phyloP scores from a whole-genome alignment of 805 yeast genomes.

The Sporopachydermia lactativora region DNA sequence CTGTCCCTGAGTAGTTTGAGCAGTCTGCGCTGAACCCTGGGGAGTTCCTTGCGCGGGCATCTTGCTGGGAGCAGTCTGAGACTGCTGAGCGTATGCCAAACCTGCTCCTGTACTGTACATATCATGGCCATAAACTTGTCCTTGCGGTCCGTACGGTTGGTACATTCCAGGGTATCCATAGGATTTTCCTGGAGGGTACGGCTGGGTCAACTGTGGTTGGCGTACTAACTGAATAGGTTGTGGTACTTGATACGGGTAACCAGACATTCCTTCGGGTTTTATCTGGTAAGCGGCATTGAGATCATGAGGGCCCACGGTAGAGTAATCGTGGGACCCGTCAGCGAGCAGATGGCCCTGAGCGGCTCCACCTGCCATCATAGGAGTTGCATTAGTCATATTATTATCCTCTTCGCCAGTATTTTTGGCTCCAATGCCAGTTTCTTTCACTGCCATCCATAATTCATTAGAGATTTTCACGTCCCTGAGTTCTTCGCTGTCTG shows the following conservation, averaged over 20 bases:
- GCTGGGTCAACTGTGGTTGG: background rate
- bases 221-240: background rate
- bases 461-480: slow-evolving; percentile 32
- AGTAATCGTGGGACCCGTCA: background rate
- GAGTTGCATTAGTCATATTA: slow-evolving; percentile 31
- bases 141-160: background rate
- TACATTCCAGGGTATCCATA: background rate
- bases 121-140: background rate
- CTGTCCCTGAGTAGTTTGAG: background rate
- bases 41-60: background rate
- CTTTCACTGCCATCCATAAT: slow-evolving; percentile 42
- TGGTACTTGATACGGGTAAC: background rate
- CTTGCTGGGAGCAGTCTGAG: background rate
- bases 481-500: slow-evolving; percentile 34
- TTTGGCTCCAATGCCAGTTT: slow-evolving; percentile 36
- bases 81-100: background rate
- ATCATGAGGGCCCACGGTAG: slow-evolving; percentile 1
- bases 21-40: background rate
- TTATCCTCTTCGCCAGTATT: slow-evolving; percentile 53
- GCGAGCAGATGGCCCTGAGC: slow-evolving; percentile 1
- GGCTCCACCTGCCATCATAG: slow-evolving; percentile 30
- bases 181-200: slow-evolving; percentile 1
- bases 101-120: background rate
- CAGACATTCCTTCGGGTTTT: background rate
- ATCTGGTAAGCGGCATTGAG: background rate